Percentiles rank a stretch among this genome's conserved stretches.
Conservation (phyloP, 176 grass and related monocot species). For the Oryza meridionalis region DNA sequence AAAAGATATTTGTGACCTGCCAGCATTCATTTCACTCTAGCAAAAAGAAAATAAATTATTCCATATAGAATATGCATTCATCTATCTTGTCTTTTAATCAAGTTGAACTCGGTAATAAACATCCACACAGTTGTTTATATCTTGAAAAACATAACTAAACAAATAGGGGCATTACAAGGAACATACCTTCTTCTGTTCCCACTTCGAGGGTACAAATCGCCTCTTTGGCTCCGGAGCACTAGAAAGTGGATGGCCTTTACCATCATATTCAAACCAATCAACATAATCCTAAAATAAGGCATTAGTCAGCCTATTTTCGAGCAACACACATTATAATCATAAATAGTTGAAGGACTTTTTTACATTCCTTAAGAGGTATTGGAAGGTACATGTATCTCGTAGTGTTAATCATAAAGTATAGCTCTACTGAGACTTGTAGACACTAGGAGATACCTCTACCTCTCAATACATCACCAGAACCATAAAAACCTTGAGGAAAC, state of each 20-base stretch:
- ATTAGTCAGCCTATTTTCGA: conserved; percentile 20
- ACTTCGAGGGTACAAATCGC: conserved; percentile 94
- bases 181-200: conserved; percentile 94
- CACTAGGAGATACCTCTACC: not conserved
- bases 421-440: not conserved
- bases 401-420: not conserved
- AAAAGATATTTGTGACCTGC: not conserved
- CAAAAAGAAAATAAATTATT: conserved; percentile 12
- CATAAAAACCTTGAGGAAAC: no score
- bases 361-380: not conserved
- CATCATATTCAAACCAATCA: conserved; percentile 97
- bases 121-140: not conserved
- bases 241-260: conserved; percentile 95
- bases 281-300: conserved; percentile 75
- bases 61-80: not conserved
- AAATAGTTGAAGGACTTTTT: not conserved
- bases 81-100: not conserved
- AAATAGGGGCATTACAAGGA: not conserved
- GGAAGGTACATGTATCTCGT: not conserved
- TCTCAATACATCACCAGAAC: not conserved
- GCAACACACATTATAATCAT: conserved; percentile 7
- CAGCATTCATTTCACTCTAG: not conserved
- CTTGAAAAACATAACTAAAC: conserved; percentile 6
- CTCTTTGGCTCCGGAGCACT: conserved; percentile 98
- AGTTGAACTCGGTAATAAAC: conserved; percentile 7